Evolutionary conservation across 805 yeast species (phyloP).

Genomic region (Brettanomyces bruxellensis): DNA sequence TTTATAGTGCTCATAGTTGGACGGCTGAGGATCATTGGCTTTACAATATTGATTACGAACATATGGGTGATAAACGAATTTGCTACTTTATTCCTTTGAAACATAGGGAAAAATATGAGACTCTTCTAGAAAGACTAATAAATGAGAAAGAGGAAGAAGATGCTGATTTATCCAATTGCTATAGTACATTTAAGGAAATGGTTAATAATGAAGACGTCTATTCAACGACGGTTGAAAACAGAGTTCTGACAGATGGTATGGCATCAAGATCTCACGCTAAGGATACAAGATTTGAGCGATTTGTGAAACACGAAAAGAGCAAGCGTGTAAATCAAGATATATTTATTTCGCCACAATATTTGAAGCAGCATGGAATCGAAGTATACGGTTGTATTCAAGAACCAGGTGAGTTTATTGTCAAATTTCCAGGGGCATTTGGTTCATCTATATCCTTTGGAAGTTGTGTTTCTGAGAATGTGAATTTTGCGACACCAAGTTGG

Average conservation of each 20-base stretch:
- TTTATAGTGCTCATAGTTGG: conserved; percentile 51
- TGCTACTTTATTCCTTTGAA: conserved; percentile 61
- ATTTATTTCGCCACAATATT: conserved; percentile 39
- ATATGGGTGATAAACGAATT: conserved; percentile 43
- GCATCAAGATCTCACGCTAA: conserved; percentile 22
- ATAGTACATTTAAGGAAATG: conserved; percentile 4
- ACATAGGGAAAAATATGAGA: conserved; percentile 44
- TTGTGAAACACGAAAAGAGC: conserved; percentile 7
- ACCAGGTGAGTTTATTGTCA: conserved; percentile 53
- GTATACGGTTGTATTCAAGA: conserved; percentile 42
- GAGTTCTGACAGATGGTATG: conserved; percentile 8
- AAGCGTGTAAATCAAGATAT: conserved; percentile 31
- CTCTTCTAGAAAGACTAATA: conserved; percentile 17
- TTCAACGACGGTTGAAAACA: conserved; percentile 16
- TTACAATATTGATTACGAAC: conserved; percentile 43
- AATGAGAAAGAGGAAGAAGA: conserved; percentile 4
- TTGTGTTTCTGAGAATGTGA: conserved; percentile 44
- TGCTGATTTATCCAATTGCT: conserved; percentile 1
- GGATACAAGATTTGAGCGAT: conserved; percentile 14
- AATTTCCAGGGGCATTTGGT: conserved; percentile 47
- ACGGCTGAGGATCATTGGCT: conserved; percentile 51
- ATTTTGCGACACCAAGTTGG: conserved; percentile 54
- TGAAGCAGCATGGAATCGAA: conserved; percentile 40
- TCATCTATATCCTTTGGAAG: conserved; percentile 46
- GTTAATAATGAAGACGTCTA: conserved; percentile 10